Percentiles rank a stretch among this genome's conserved stretches.
These are phyloP conservation scores for Picea engelmannii DNA, from an alignment of 83 land plant genomes.

Conservation along the genomic window DNA sequence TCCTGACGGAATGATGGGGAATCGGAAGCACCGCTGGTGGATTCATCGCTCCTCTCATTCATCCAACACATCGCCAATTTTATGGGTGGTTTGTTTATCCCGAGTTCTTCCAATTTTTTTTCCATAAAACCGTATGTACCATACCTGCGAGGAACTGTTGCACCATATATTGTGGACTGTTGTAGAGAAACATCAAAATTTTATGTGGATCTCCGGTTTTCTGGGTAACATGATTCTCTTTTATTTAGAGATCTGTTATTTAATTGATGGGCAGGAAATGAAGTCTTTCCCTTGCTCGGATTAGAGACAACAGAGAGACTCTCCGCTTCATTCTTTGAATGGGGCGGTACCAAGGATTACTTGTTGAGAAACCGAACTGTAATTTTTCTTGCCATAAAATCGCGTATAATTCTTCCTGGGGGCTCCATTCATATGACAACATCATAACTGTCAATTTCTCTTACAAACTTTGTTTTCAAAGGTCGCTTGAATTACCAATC, in stretches of 20 bases:
- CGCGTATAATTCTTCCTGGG: conserved; percentile 90
- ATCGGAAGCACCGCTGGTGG: conserved; percentile 70
- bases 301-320: background rate
- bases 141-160: background rate
- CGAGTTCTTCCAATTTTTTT: no score
- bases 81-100: no score
- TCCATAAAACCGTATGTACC: no score
- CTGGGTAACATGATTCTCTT: conserved; percentile 4
- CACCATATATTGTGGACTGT: background rate
- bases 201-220: background rate
- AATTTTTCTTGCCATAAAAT: conserved; percentile 74
- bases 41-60: conserved; percentile 50
- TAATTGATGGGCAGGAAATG: background rate
- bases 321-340: background rate
- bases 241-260: background rate
- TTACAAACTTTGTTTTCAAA: conserved; percentile 80
- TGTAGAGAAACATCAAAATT: background rate
- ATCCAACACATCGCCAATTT: no score
- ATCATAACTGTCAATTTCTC: conserved; percentile 88
- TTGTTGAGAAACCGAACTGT: conserved; percentile 84
- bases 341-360: background rate
- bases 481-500: conserved; percentile 92
- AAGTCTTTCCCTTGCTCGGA: background rate
- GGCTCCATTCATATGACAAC: conserved; percentile 90
- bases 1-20: conserved; percentile 76